Conservation (phyloP, 805 yeast species). For the Ogataea paraovalis region DNA sequence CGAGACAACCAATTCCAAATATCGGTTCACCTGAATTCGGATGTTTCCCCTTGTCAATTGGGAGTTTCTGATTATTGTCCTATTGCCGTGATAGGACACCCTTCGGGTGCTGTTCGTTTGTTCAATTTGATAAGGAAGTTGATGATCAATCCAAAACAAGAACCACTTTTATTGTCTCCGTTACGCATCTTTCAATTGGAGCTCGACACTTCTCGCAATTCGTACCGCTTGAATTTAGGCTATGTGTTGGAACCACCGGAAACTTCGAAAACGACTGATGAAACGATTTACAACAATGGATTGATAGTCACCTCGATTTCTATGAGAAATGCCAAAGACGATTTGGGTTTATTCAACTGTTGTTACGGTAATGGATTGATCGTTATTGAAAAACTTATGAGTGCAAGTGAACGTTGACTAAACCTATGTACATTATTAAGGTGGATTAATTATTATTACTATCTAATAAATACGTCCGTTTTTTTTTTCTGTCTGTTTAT, state of each 20-base stretch:
- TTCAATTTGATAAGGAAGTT: neutral
- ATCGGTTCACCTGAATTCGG: constrained; percentile 13
- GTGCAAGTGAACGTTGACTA: constrained; percentile 4
- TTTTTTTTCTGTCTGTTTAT: neutral
- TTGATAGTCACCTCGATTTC: constrained; percentile 19
- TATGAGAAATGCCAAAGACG: constrained; percentile 14
- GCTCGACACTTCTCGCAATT: neutral
- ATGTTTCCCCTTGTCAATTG: constrained; percentile 14
- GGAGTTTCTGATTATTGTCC: constrained; percentile 16
- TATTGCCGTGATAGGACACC: constrained; percentile 4
- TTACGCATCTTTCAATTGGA: neutral
- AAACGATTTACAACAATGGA: constrained; percentile 11
- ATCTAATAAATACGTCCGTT: neutral
- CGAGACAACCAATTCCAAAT: constrained; percentile 15
- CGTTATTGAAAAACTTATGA: constrained; percentile 24
- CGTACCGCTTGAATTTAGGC: neutral
- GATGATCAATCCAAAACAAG: neutral
- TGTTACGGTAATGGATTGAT: constrained; percentile 29
- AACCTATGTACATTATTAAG: neutral
- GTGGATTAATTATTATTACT: neutral
- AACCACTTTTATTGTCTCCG: neutral
- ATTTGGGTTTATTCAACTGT: constrained; percentile 20
- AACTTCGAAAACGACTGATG: constrained; percentile 3
- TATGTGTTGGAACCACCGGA: neutral
- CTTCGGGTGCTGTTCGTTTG: neutral